Evolutionary conservation across 768 basidiomycete species (phyloP), one percentile per base, ranked within the genome.

Genomic region (Amanita subjunquillea): DNA sequence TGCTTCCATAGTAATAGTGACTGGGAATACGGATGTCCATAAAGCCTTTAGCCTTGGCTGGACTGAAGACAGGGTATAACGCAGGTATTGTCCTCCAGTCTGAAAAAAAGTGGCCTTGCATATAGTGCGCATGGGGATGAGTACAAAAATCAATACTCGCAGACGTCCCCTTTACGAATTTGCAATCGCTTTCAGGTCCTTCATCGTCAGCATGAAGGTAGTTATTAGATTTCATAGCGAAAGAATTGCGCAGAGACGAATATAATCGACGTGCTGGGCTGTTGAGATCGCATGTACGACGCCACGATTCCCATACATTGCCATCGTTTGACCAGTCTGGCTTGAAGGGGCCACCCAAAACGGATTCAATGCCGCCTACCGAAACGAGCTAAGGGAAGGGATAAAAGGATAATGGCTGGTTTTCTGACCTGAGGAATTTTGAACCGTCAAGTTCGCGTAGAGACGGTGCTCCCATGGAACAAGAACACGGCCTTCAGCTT

Each of bases 61-160:
- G 93, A 2, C 91, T 93, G 68, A 99, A 88, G 27, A 99, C 80
- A 6, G 96, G 96, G 66, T 90, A 94, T n/a, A 95, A 73, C 1
- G 80, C 80, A 9, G 87, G 80, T 54, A 97, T 83, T 0, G 86
- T 87, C 20, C 94, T 75, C 89, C 91, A 96, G 67, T 99, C 95
- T 15, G 90, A 91, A 78, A 96, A 98, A 68, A 96, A 97, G 67
- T 92, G 93, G 9, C 94, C 93, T 63, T 98, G 96, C 27, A 77
- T 76, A 61, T 87, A 83, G 58, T 86, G 92, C 17, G 87, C 83
- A 69, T 89, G 86, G 0, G 95, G 92, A 32, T 80, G 72, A 30
- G 69, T 61, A 67, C 96, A 99, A 62, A 87, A 93, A 61, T 94
- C 83, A 56, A 80, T 75, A 4, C 72, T 71, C 48, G 80, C 73